These are phyloP conservation scores for Ophiognomonia clavigignenti-juglandacearum DNA, from an alignment of 2,329 filamentous ascomycete genomes.

Conservation along the genomic window DNA sequence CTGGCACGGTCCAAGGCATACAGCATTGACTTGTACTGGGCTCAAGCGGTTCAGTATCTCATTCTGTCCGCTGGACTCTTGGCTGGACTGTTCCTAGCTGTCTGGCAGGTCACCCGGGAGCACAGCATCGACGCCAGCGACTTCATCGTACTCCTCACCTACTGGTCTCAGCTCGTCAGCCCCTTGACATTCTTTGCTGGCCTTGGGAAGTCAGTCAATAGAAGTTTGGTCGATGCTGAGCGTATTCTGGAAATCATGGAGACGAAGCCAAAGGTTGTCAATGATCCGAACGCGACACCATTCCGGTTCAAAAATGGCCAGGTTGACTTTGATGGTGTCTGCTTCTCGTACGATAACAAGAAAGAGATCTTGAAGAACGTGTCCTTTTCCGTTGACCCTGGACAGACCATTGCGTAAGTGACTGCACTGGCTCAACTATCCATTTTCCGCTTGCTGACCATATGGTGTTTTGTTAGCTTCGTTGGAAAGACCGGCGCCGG, in stretches of 20 bases:
- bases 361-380: conserved; percentile 53
- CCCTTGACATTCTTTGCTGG: conserved; percentile 66
- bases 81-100: conserved; percentile 54
- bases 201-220: conserved; percentile 51
- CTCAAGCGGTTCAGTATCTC: conserved; percentile 52
- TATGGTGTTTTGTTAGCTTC: conserved; percentile 27
- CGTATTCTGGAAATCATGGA: conserved; percentile 54
- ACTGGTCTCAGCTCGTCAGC: conserved; percentile 68
- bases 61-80: conserved; percentile 66
- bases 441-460: neutral
- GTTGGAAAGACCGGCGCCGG: conserved; percentile 57
- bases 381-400: conserved; percentile 45
- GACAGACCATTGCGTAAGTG: conserved; percentile 23
- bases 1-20: conserved; percentile 33
- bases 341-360: conserved; percentile 56
- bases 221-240: conserved; percentile 54
- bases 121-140: conserved; percentile 53
- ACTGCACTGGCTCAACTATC: neutral
- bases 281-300: conserved; percentile 43
- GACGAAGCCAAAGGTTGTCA: conserved; percentile 50
- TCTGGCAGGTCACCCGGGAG: conserved; percentile 57
- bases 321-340: conserved; percentile 50
- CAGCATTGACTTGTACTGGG: conserved; percentile 42
- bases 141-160: conserved; percentile 67
- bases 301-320: conserved; percentile 47